phyloP scores from a whole-genome alignment of 2,329 filamentous ascomycete genomes.

The Aureobasidium vineae region DNA sequence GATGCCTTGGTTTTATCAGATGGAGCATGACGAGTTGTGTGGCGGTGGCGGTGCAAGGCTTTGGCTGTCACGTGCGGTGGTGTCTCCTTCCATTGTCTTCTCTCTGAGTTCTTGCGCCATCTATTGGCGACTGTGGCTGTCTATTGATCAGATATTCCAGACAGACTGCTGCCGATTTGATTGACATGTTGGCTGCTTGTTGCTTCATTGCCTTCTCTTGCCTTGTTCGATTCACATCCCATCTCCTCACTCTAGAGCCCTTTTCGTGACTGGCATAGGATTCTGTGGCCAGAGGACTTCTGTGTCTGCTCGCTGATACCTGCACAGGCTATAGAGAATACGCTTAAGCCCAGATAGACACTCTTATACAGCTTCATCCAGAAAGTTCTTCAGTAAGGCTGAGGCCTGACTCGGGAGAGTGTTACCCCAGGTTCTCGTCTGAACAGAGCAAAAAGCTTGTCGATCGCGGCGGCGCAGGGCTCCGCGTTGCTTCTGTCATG shows the following conservation, averaged over 20 bases:
- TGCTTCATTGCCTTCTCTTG: no score
- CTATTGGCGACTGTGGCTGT: background rate
- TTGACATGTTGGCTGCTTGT: background rate
- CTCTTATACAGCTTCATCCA: background rate
- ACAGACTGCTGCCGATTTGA: background rate
- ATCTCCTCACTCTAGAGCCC: no score
- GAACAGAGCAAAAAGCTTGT: conserved; percentile 16
- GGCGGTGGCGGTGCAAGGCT: conserved; percentile 7
- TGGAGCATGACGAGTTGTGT: background rate
- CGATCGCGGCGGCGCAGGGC: background rate
- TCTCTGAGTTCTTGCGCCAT: background rate
- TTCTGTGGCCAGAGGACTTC: background rate
- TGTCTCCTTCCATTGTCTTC: background rate
- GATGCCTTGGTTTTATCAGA: background rate
- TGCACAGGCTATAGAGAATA: background rate
- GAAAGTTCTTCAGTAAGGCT: background rate
- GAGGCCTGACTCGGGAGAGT: background rate
- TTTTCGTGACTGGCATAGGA: no score
- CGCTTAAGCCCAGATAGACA: background rate
- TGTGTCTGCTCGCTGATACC: background rate
- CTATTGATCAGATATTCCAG: background rate
- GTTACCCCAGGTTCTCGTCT: background rate
- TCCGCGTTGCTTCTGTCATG: conserved; percentile 7
- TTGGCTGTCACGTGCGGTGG: background rate
- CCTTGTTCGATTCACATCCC: no score